phyloP scores from a whole-genome alignment of 306 rosid genomes.

The Chamaecrista fasciculata region DNA sequence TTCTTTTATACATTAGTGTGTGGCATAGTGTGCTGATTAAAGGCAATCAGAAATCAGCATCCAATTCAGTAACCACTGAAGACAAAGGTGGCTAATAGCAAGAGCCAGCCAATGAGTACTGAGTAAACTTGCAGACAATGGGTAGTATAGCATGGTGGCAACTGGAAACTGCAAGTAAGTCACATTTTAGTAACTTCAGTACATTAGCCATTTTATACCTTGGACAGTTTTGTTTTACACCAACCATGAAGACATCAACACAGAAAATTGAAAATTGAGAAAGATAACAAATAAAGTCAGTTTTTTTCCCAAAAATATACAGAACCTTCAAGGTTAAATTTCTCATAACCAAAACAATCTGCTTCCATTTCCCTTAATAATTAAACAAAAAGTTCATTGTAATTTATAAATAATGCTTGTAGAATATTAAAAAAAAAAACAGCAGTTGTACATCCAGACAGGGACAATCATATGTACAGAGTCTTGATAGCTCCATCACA shows the following conservation, averaged over 20 bases:
- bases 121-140: not conserved
- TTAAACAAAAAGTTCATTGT: not conserved
- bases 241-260: not conserved
- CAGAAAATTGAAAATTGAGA: not conserved
- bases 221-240: slow-evolving; percentile 9
- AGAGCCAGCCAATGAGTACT: not conserved
- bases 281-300: not conserved
- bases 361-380: not conserved
- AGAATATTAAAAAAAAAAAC: slow-evolving; percentile 6
- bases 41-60: not conserved
- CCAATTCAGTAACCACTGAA: not conserved
- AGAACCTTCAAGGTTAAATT: not conserved
- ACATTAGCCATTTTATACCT: slow-evolving; percentile 1
- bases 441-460: not conserved
- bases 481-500: not conserved
- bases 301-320: not conserved
- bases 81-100: not conserved
- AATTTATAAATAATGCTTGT: not conserved
- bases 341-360: not conserved
- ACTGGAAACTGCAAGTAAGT: slow-evolving; percentile 1
- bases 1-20: not conserved
- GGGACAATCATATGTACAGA: not conserved
- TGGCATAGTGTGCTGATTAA: not conserved
- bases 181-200: slow-evolving; percentile 2
- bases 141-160: not conserved